phyloP scores from a whole-genome alignment of 148 eudicot species.

The Fagopyrum homotropicum region DNA sequence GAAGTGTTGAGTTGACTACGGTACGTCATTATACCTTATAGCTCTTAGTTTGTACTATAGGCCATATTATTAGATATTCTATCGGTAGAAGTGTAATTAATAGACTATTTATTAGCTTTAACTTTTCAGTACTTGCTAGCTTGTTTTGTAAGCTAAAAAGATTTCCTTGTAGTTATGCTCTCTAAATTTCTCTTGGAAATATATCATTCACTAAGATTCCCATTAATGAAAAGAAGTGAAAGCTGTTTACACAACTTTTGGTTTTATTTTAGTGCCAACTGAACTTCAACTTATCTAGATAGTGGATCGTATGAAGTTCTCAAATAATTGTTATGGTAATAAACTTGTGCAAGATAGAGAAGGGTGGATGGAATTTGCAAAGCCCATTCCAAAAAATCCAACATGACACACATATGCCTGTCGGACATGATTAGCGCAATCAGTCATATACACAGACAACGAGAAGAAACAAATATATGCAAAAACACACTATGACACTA shows the following conservation, averaged over 20 bases:
- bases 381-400: not conserved
- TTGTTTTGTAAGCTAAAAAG: no score
- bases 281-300: not conserved
- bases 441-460: not conserved
- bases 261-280: not conserved
- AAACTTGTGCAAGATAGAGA: not conserved
- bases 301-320: not conserved
- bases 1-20: no score
- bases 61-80: no score
- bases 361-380: conserved; percentile 3
- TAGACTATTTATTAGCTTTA: no score
- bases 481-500: not conserved
- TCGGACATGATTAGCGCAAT: not conserved
- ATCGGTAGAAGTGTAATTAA: no score
- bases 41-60: no score
- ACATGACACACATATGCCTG: not conserved
- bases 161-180: no score
- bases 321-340: not conserved
- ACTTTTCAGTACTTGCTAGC: no score
- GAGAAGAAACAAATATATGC: not conserved
- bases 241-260: not conserved
- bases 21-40: no score
- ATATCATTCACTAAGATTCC: not conserved
- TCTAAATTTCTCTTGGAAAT: no score
- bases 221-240: not conserved